Base-by-base conservation (phyloP, 108 stramenopile species). In the Mediolabrus comicus region DNA sequence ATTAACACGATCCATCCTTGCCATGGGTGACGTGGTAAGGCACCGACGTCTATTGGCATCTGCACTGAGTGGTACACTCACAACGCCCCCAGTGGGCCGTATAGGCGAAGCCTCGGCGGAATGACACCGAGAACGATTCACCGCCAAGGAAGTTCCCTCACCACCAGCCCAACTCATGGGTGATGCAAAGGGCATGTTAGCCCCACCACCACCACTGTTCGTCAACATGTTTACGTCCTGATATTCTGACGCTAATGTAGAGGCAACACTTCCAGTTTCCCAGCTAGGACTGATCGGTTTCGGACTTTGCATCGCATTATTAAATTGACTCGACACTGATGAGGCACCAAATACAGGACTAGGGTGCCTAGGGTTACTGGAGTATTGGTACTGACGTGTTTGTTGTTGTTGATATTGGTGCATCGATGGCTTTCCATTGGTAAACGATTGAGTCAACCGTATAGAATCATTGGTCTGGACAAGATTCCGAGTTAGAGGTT, bases 201-300 rank as follows among this genome's bases (percentile, higher is more conserved):
- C 51, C 72, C 49, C 25, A 26, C 65, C 53, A 65, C 35, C 55
- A 39, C 53, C 30, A 28, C 74, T 32, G n/a, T 57, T 30, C 1
- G 52, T 65, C 14, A 33, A 59, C 30, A 72, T 71, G 16, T 78
- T 78, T 25, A 30, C 31, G 17, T 67, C 58, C 53, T 71, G 72
- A 81, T 82, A 86, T n/a, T 89, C 84, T 1, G 87, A 83, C 25
- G 59, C 59, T 24, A 72, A 27, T 51, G 71, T 82, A 25, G 87
- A 88, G n/a, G 80, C 71, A 33, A 67, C 72, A 53, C 86, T 87
- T 19, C 80, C 72, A 10, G 66, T 83, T 5, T 90, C 89, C 79
- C 77, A 87, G 2, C 71, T 66, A 1, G 46, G 46, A 6, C 46
- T 49, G 19, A 49, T 49, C n/a, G 8, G 46, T 22, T 22, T 49